Conservation (phyloP, 1,284 basidiomycete genomes). For the Agroathelia rolfsii region DNA sequence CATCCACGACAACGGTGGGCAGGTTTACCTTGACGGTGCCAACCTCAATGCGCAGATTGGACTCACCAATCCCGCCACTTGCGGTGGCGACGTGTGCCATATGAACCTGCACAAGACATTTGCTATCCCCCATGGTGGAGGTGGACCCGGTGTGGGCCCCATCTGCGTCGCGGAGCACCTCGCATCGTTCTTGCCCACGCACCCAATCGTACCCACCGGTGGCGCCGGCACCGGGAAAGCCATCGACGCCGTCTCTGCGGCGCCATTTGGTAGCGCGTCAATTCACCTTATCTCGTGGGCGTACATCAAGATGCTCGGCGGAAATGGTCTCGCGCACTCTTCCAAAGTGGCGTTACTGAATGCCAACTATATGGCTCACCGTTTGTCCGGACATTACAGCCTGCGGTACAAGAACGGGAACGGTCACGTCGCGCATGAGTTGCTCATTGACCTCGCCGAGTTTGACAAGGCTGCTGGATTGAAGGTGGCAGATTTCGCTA, state of each 20-base stretch:
- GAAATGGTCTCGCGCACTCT: conserved; percentile 75
- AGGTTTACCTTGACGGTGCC: conserved; percentile 96
- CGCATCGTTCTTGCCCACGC: conserved; percentile 90
- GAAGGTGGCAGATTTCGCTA: conserved; percentile 93
- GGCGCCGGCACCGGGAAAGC: conserved; percentile 62
- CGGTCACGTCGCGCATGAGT: conserved; percentile 89
- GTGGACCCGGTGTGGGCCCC: conserved; percentile 91
- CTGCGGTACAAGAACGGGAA: conserved; percentile 87
- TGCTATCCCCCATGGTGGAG: conserved; percentile 93
- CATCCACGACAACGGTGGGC: conserved; percentile 91
- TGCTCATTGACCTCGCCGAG: conserved; percentile 90
- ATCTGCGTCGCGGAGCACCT: conserved; percentile 94
- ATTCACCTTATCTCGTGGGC: conserved; percentile 98
- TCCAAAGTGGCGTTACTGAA: conserved; percentile 85
- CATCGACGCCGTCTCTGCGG: conserved; percentile 85
- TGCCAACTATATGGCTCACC: conserved; percentile 94
- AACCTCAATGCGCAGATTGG: conserved; percentile 97
- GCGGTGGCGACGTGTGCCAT: conserved; percentile 96
- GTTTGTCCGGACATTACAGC: conserved; percentile 80
- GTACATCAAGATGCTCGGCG: conserved; percentile 96
- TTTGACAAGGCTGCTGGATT: conserved; percentile 84
- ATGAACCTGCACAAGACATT: conserved; percentile 98
- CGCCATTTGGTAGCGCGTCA: conserved; percentile 90
- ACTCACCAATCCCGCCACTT: conserved; percentile 88
- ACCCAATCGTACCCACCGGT: conserved; percentile 68